Evolutionary conservation across 768 basidiomycete genomes (phyloP).

Genomic region (Amanita thiersii): DNA sequence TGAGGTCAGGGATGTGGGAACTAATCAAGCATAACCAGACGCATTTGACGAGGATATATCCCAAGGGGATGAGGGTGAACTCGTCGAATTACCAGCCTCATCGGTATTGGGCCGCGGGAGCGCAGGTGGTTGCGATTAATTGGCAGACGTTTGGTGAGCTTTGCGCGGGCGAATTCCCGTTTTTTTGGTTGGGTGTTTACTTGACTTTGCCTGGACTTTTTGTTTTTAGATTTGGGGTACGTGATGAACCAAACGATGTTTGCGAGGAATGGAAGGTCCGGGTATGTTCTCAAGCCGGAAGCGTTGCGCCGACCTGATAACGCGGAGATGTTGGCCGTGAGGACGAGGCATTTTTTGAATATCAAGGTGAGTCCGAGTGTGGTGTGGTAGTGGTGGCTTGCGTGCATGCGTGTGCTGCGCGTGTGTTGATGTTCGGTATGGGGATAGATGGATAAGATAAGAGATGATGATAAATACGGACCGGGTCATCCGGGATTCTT

Average conservation of each 20-base stretch:
- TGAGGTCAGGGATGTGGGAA: constrained; percentile 39
- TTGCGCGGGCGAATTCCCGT: neutral
- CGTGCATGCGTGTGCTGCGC: too few relatives aligned
- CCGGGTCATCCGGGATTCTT: too few relatives aligned
- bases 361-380: constrained; percentile 30
- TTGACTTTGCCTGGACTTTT: constrained; percentile 8
- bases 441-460: too few relatives aligned
- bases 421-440: too few relatives aligned
- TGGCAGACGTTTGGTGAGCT: constrained; percentile 89
- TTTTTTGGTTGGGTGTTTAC: constrained; percentile 2
- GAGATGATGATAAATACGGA: too few relatives aligned
- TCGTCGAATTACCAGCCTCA: constrained; percentile 91
- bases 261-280: constrained; percentile 79
- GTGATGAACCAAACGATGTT: constrained; percentile 98
- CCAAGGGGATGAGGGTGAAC: constrained; percentile 73
- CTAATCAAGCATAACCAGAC: constrained; percentile 86
- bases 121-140: constrained; percentile 90
- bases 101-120: constrained; percentile 85
- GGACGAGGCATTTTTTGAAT: constrained; percentile 55
- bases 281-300: constrained; percentile 86
- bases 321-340: constrained; percentile 52
- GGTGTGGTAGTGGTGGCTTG: too few relatives aligned
- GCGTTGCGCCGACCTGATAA: constrained; percentile 49
- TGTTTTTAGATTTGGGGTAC: constrained; percentile 66
- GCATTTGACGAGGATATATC: constrained; percentile 85